Percentiles rank a stretch among this genome's conserved stretches.
Conservation (phyloP, 768 basidiomycete genomes). For the Podaxis mareebaensis region DNA sequence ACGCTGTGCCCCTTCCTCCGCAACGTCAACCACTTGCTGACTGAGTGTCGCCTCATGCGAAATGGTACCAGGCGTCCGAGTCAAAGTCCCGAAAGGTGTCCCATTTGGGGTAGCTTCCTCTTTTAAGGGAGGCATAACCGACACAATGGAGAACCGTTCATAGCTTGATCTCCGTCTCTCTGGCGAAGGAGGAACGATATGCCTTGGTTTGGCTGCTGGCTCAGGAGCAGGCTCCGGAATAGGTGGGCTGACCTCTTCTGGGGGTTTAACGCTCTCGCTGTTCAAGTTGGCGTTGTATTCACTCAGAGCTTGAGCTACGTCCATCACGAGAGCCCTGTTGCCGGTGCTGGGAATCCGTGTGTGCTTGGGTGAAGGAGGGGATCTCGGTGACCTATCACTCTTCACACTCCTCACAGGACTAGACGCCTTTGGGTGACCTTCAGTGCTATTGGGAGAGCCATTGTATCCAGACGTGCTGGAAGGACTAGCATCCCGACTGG, state of each 20-base stretch:
- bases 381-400: slow-evolving; percentile 10
- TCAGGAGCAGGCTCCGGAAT: slow-evolving; percentile 3
- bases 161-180: slow-evolving; percentile 70
- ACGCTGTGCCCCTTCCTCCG: background rate
- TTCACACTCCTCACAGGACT: slow-evolving; percentile 24
- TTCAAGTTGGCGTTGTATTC: slow-evolving; percentile 23
- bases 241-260: slow-evolving; percentile 13
- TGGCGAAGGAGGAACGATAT: slow-evolving; percentile 28
- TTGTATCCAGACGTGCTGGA: slow-evolving; percentile 5
- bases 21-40: background rate
- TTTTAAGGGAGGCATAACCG: slow-evolving; percentile 57
- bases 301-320: slow-evolving; percentile 65
- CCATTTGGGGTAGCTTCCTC: slow-evolving; percentile 65
- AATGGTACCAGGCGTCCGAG: slow-evolving; percentile 26
- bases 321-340: slow-evolving; percentile 74
- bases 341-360: slow-evolving; percentile 68
- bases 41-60: background rate
- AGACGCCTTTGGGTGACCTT: slow-evolving; percentile 5
- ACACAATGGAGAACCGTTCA: slow-evolving; percentile 63
- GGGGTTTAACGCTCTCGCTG: background rate
- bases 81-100: slow-evolving; percentile 56
- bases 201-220: slow-evolving; percentile 24
- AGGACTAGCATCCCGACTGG: slow-evolving; percentile 6
- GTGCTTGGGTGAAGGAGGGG: slow-evolving; percentile 42
- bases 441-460: slow-evolving; percentile 1